These are phyloP conservation scores for Musa balbisiana DNA, from an alignment of 202 grass and related monocot genomes.

Conservation along the genomic window DNA sequence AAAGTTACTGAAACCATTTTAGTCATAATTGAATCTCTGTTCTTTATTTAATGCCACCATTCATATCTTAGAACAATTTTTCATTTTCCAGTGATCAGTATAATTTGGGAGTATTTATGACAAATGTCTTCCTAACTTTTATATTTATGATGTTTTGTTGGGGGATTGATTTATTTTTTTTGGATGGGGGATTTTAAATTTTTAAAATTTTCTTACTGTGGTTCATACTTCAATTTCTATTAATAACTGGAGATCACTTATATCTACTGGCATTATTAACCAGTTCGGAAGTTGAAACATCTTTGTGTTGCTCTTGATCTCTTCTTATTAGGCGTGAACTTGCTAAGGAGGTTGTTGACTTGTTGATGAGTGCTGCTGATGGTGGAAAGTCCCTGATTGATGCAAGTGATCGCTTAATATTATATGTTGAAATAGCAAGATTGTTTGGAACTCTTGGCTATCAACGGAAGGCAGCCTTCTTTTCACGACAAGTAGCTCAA, in stretches of 20 bases:
- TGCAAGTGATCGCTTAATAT: conserved; percentile 76
- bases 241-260: not conserved
- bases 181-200: not conserved
- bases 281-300: not conserved
- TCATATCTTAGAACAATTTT: not conserved
- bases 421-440: conserved; percentile 96
- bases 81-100: not conserved
- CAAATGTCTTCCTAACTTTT: not conserved
- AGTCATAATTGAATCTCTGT: not conserved
- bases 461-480: conserved; percentile 92
- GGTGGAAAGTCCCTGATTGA: conserved; percentile 94
- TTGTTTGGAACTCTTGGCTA: conserved; percentile 93
- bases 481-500: conserved; percentile 96
- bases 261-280: not conserved
- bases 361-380: conserved; percentile 97
- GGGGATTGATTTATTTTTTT: no score
- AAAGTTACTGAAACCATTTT: not conserved
- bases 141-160: not conserved
- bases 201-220: not conserved
- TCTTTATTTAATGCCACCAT: not conserved
- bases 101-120: not conserved
- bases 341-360: conserved; percentile 88
- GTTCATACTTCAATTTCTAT: not conserved
- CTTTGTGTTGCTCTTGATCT: not conserved
- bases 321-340: conserved; percentile 52